A percentile compares a stretch with the other conserved stretches of the same genome.
phyloP scores from a whole-genome alignment of 805 yeast genomes.

The Candida silvicultrix region DNA sequence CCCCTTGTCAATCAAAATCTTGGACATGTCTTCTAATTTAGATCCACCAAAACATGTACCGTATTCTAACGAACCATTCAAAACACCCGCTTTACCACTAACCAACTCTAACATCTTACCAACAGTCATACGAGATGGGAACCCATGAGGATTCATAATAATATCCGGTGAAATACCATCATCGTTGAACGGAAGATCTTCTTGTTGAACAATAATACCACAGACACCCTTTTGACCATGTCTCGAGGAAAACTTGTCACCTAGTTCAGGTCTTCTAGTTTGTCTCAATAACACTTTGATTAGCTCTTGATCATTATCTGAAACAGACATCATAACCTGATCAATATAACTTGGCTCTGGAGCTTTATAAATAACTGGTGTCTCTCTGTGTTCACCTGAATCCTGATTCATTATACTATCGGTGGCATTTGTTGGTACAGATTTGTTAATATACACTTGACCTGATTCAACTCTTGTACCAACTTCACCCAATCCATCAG shows the following conservation, averaged over 20 bases:
- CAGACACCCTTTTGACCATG: constrained; percentile 99
- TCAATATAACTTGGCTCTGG: constrained; percentile 96
- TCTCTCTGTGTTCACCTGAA: constrained; percentile 66
- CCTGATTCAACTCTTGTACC: constrained; percentile 89
- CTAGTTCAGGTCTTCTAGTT: constrained; percentile 95
- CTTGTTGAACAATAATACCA: constrained; percentile 96
- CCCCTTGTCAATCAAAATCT: constrained; percentile 83
- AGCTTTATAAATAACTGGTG: constrained; percentile 87
- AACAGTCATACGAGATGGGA: constrained; percentile 99
- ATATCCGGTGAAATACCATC: constrained; percentile 91
- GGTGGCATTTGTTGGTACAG: constrained; percentile 82
- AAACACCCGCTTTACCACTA: constrained; percentile 96
- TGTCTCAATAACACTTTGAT: constrained; percentile 90
- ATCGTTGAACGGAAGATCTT: constrained; percentile 93
- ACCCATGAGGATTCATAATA: constrained; percentile 98
- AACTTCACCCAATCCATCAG: constrained; percentile 95
- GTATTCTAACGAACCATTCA: constrained; percentile 85
- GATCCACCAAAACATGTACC: constrained; percentile 99
- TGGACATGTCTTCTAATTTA: constrained; percentile 91
- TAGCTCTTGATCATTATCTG: constrained; percentile 92
- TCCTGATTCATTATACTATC: constrained; percentile 36
- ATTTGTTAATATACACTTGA: constrained; percentile 88
- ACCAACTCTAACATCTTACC: constrained; percentile 97
- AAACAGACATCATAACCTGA: constrained; percentile 95
- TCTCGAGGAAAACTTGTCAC: constrained; percentile 95